Evolutionary conservation across 2,329 filamentous ascomycete genomes (phyloP).

Genomic region (Fusarium sp.): DNA sequence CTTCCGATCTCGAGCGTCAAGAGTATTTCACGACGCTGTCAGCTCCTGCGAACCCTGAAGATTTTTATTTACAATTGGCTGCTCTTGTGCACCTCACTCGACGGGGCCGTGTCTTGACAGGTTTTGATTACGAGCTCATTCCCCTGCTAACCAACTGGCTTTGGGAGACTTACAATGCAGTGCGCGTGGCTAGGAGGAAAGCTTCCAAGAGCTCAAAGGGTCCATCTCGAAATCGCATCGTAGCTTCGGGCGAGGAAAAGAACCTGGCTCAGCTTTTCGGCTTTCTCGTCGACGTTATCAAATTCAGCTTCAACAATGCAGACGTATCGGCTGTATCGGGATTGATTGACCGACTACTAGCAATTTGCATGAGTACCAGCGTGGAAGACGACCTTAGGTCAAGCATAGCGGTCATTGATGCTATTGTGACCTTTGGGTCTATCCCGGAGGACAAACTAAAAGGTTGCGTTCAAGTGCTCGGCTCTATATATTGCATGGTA

Average conservation of each 20-base stretch:
- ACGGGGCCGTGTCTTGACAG: conserved; percentile 69
- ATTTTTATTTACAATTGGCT: conserved; percentile 74
- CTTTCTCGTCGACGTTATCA: conserved; percentile 75
- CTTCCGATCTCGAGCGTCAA: conserved; percentile 73
- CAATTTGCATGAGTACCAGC: conserved; percentile 75
- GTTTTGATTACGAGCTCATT: conserved; percentile 75
- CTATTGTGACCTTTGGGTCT: conserved; percentile 77
- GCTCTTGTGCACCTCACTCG: conserved; percentile 71
- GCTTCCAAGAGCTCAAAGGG: conserved; percentile 52
- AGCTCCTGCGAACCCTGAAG: conserved; percentile 65
- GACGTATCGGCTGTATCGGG: conserved; percentile 69
- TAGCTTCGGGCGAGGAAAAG: conserved; percentile 65
- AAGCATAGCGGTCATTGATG: conserved; percentile 75
- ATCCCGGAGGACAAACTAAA: conserved; percentile 72
- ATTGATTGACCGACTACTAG: conserved; percentile 70
- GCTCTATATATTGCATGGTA: conserved; percentile 77
- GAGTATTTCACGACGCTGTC: conserved; percentile 74
- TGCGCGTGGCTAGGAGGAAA: conserved; percentile 63
- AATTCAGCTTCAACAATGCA: conserved; percentile 78
- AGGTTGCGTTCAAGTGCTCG: conserved; percentile 75
- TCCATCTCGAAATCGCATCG: conserved; percentile 51
- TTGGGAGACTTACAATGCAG: conserved; percentile 63
- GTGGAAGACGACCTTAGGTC: conserved; percentile 72
- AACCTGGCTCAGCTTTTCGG: conserved; percentile 72
- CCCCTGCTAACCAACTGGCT: conserved; percentile 72